Base-by-base conservation (phyloP, 495 filamentous ascomycete species). In the Neurospora sp. region DNA sequence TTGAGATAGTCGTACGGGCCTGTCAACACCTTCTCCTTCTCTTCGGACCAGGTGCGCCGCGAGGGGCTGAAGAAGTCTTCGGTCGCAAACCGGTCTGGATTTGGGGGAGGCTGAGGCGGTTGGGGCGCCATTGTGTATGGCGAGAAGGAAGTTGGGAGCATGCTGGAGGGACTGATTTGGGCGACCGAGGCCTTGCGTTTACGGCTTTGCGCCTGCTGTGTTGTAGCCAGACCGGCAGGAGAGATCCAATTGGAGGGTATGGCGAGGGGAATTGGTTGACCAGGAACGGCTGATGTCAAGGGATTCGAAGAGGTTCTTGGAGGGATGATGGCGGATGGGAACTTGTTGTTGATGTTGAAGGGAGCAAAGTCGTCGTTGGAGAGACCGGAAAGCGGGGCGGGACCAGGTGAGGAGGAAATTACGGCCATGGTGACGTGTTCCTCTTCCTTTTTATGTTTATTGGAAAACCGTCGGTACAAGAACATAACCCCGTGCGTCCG, bases 1-100 rank as follows among this genome's bases (percentile, higher is more conserved):
- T 90, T 85, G 76, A 99, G 89, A 78, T 99, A 98, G 73, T 97
- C 92, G 77, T 90, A 99, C 0, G 96, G 96, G 0, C 90, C 94
- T 39, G 92, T 84, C 15, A 98, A 83, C 69, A 97, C 92, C 82
- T 88, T 85, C 74, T 95, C 92, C 79, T 94, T 94, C 66, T 91
- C 85, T 2, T 82, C 78, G 0, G 89, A 88, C 92, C 92, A 95
- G 45, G 85, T 85, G 45, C 82, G 79, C 39, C 78, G 77, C 8
- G 78, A 71, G 21, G 75, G 73, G 70, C 78, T 82, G 75, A 82
- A 82, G 70, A 86, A 79, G 72, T 87, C 84, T 69, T 85, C 84
- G 70, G 80, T 82, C 70, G 82, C 84, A 71, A 81, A 87, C 71
- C 85, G 84, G 73, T 76, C 74, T 24, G 84, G 84, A 74, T 86